phyloP scores from a whole-genome alignment of 2,329 filamentous ascomycete genomes.

The Colletotrichum euphorbiae region DNA sequence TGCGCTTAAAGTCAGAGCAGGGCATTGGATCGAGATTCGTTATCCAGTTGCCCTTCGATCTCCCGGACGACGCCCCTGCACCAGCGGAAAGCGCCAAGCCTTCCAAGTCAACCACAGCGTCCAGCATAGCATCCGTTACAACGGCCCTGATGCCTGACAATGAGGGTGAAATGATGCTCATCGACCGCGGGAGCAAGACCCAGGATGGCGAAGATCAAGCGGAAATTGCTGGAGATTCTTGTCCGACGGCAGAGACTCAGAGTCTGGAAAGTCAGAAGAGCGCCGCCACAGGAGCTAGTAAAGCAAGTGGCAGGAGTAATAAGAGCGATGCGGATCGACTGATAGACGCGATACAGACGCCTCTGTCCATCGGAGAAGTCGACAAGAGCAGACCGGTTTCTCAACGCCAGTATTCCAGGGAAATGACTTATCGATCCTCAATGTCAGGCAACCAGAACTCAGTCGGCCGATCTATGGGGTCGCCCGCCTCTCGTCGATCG shows the following conservation, averaged over 20 bases:
- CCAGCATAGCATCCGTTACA: conserved; percentile 48
- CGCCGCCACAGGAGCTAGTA: conserved; percentile 54
- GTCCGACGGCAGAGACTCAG: conserved; percentile 41
- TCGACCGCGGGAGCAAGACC: conserved; percentile 58
- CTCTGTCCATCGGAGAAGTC: conserved; percentile 53
- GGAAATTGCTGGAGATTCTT: background rate
- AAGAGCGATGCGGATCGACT: conserved; percentile 75
- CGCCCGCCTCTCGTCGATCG: conserved; percentile 19
- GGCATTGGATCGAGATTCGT: conserved; percentile 86
- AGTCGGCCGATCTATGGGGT: background rate
- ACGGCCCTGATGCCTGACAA: conserved; percentile 47
- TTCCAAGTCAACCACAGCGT: conserved; percentile 41
- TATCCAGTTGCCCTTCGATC: conserved; percentile 79
- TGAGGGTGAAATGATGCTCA: conserved; percentile 70
- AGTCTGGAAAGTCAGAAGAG: conserved; percentile 50
- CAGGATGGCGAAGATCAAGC: conserved; percentile 3
- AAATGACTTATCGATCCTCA: conserved; percentile 15
- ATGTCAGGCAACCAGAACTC: background rate
- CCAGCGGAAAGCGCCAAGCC: conserved; percentile 38
- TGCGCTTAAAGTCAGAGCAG: conserved; percentile 85
- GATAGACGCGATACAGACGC: conserved; percentile 77
- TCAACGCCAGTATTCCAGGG: conserved; percentile 42
- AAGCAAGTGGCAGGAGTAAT: conserved; percentile 60
- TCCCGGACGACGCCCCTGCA: conserved; percentile 59
- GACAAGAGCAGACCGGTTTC: conserved; percentile 21